phyloP scores from a whole-genome alignment of 345 rosid species.

The Lepidium africanum region DNA sequence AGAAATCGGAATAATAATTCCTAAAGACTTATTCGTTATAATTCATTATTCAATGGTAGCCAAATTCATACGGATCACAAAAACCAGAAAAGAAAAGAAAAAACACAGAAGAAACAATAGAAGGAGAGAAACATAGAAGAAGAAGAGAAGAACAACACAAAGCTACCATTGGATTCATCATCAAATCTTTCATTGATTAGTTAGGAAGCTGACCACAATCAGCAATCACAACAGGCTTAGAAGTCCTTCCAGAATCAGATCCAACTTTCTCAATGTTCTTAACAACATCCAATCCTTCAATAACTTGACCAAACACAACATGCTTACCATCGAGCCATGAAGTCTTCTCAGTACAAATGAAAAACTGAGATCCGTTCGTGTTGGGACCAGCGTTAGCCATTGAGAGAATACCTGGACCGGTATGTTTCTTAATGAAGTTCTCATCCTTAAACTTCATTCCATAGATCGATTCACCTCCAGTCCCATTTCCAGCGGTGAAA shows the following conservation, averaged over 20 bases:
- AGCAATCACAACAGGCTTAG: constrained; percentile 32
- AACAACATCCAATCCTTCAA: constrained; percentile 50
- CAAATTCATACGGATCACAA: background rate
- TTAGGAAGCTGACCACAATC: constrained; percentile 50
- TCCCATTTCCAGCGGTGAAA: constrained; percentile 57
- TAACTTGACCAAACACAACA: constrained; percentile 57
- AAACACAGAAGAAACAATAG: background rate
- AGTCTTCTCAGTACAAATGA: constrained; percentile 43
- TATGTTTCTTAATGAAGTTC: constrained; percentile 56
- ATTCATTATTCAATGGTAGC: constrained; percentile 24
- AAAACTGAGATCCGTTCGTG: constrained; percentile 64
- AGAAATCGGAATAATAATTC: background rate
- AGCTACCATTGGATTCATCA: constrained; percentile 16
- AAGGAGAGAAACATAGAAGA: background rate
- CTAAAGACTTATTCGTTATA: background rate
- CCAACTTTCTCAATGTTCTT: constrained; percentile 48
- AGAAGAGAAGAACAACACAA: background rate
- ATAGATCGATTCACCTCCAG: constrained; percentile 68
- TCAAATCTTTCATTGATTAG: too few relatives aligned
- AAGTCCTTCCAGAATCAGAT: constrained; percentile 38
- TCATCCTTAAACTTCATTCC: constrained; percentile 55
- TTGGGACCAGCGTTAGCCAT: constrained; percentile 60
- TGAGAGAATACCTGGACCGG: constrained; percentile 52
- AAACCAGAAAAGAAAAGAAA: background rate
- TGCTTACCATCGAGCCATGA: constrained; percentile 64